Evolutionary conservation across 2,329 filamentous ascomycete genomes (phyloP).

Genomic region (Trichoderma sp.): DNA sequence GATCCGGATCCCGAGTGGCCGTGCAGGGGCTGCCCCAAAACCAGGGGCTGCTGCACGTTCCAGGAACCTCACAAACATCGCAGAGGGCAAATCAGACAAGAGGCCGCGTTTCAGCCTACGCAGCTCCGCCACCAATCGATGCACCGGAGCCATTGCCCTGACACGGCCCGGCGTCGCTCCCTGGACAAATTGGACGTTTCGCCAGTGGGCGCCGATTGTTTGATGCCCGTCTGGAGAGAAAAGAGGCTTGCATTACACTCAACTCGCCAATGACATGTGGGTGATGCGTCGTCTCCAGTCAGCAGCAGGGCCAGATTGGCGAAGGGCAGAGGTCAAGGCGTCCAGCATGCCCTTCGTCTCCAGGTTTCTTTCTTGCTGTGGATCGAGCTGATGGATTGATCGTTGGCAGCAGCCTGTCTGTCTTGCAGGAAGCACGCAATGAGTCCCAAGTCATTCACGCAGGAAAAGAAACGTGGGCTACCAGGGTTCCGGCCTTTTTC

Average conservation of each 20-base stretch:
- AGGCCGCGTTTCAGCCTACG: slow-evolving; percentile 22
- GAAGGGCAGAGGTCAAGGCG: background rate
- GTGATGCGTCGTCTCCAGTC: too few relatives aligned
- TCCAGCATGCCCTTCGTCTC: background rate
- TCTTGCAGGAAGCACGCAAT: too few relatives aligned
- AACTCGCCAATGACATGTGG: too few relatives aligned
- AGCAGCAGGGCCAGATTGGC: slow-evolving; percentile 13
- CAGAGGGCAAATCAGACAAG: background rate
- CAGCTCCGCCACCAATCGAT: slow-evolving; percentile 18
- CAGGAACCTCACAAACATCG: slow-evolving; percentile 2
- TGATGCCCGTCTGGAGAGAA: background rate
- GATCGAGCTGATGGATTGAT: too few relatives aligned
- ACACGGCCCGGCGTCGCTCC: slow-evolving; percentile 18
- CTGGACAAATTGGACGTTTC: slow-evolving; percentile 18
- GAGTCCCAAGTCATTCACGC: too few relatives aligned
- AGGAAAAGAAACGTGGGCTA: background rate
- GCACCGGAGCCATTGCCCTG: slow-evolving; percentile 1
- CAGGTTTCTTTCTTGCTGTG: too few relatives aligned
- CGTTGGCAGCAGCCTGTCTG: too few relatives aligned
- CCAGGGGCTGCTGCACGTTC: slow-evolving; percentile 10
- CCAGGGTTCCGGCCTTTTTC: background rate
- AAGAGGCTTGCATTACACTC: background rate
- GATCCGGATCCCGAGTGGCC: background rate
- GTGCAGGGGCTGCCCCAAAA: slow-evolving; percentile 6
- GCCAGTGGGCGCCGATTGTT: slow-evolving; percentile 19